phyloP scores from a whole-genome alignment of 2,329 filamentous ascomycete genomes.

The Stachybotrys elegans region DNA sequence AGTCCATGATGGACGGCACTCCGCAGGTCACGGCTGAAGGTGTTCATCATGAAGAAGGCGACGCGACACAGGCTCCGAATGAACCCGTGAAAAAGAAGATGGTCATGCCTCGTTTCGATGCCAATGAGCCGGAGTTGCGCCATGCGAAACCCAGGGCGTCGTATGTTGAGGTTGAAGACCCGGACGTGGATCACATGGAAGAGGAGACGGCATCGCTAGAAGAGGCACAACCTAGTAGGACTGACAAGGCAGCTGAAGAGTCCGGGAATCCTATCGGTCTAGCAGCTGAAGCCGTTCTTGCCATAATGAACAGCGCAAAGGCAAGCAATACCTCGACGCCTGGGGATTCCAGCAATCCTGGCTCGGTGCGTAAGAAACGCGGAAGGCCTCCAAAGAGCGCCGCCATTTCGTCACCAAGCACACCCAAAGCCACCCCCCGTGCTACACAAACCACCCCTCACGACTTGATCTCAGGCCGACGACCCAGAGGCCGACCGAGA shows the following conservation, averaged over 20 bases:
- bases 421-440: too few species aligned
- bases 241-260: conserved; percentile 35
- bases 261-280: neutral
- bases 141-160: conserved; percentile 48
- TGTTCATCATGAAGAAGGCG: conserved; percentile 11
- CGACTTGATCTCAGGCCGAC: too few species aligned
- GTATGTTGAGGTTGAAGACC: conserved; percentile 39
- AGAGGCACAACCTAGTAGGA: conserved; percentile 14
- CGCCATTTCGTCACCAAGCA: too few species aligned
- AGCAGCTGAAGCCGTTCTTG: too few species aligned
- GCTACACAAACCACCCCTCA: too few species aligned
- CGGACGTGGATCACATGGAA: conserved; percentile 20
- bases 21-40: conserved; percentile 8
- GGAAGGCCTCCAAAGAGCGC: conserved; percentile 27
- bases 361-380: conserved; percentile 16
- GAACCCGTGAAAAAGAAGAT: conserved; percentile 13
- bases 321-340: neutral
- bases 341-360: too few species aligned
- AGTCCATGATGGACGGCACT: conserved; percentile 14
- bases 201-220: neutral
- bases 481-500: neutral
- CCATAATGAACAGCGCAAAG: neutral
- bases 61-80: conserved; percentile 4
- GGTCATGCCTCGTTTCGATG: conserved; percentile 27
- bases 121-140: conserved; percentile 43